These are phyloP conservation scores for Hordeum marinum DNA, from an alignment of 176 grass and related monocot species.

Conservation along the genomic window DNA sequence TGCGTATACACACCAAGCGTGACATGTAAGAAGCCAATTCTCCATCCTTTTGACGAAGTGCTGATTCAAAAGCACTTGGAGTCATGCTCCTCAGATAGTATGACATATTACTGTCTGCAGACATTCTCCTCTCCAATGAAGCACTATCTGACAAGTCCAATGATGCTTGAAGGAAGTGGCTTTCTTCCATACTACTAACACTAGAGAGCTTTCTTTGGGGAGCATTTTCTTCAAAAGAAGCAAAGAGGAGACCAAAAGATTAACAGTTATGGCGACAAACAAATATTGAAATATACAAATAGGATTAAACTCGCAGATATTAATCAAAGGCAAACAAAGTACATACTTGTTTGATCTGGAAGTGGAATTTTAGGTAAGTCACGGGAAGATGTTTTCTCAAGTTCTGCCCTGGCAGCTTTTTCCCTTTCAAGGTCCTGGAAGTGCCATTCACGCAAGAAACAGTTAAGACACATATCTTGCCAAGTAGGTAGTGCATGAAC, in stretches of 20 bases:
- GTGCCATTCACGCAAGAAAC: slow-evolving; percentile 5
- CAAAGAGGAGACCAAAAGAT: slow-evolving; percentile 17
- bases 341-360: slow-evolving; percentile 68
- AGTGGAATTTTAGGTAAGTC: slow-evolving; percentile 56
- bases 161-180: slow-evolving; percentile 89
- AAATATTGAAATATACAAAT: not conserved
- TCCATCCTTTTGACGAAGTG: slow-evolving; percentile 94
- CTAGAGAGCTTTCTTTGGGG: slow-evolving; percentile 75
- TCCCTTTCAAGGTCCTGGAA: slow-evolving; percentile 90
- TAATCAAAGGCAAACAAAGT: not conserved
- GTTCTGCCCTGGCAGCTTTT: slow-evolving; percentile 69
- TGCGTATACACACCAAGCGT: slow-evolving; percentile 66
- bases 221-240: slow-evolving; percentile 51
- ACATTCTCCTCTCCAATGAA: slow-evolving; percentile 82
- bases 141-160: slow-evolving; percentile 72
- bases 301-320: not conserved
- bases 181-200: slow-evolving; percentile 77
- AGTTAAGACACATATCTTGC: slow-evolving; percentile 18
- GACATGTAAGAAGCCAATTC: slow-evolving; percentile 96
- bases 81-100: slow-evolving; percentile 99
- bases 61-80: slow-evolving; percentile 94
- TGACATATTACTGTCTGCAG: slow-evolving; percentile 74
- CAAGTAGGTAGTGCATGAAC: not conserved
- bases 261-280: slow-evolving; percentile 13
- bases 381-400: slow-evolving; percentile 66